Base-by-base conservation (phyloP, 2,329 filamentous ascomycete species). In the Magnaporthiopsis rhizophila region DNA sequence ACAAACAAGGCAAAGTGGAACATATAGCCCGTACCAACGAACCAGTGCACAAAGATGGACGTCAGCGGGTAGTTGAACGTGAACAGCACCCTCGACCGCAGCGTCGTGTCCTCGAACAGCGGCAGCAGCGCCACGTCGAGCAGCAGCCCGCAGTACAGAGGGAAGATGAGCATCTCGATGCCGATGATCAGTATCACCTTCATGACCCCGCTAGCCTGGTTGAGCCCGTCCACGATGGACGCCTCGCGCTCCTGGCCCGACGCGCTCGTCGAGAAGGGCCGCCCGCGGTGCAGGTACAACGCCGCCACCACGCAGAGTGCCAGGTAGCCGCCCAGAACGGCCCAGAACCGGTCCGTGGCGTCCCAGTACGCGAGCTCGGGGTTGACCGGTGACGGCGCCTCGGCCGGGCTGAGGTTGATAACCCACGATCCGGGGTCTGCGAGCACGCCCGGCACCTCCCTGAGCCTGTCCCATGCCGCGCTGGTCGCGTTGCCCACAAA, bases 1-100 rank as follows among this genome's bases (percentile, higher is more conserved):
- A 99, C 95, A 73, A 99, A 99, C 3, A 99, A 84, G 6, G 95
- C 95, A 74, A 99, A 99, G 74, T 99, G 95, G 78, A 99, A 99
- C 96, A 99, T 99, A 76, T 99, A 99, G 67, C 93, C 96, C 3
- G 95, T 99, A 61, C 95, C 95, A 65, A 97, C 89, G 72, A 99
- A 99, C 95, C 95, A 99, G 75, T 99, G 95, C 63, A 98, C 90
- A 74, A 99, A 99, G 18, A 96, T 86, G 18, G 94, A 97, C 0
- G 92, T 97, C 69, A 94, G 83, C 0, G 95, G 95, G 66, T 89
- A 92, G 66, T 86, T 82, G 64, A 86, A 79, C 2, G 91, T 91
- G 71, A 97, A 99, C 4, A 86, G 79, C 62, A 96, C 78, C 28
- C 95, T 86, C 9, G 91, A 92, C 67, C 84, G 83, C 62, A 97